Conservation (phyloP, 2,329 filamentous ascomycete genomes). For the Biscogniauxia sp. region DNA sequence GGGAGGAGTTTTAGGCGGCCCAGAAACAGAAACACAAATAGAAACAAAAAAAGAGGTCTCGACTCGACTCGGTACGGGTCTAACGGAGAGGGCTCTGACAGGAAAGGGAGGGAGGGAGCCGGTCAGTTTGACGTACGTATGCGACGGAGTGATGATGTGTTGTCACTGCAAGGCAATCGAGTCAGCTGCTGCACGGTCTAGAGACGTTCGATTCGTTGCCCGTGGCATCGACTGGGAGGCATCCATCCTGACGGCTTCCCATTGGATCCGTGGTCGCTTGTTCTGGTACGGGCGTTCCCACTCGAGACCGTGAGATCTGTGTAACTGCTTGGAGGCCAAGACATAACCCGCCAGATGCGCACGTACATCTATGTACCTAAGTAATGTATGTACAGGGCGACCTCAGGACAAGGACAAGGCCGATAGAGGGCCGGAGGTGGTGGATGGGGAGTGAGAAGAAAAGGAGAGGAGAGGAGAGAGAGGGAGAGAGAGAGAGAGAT, state of each 20-base stretch:
- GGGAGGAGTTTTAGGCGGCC: background rate
- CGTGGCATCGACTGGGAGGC: background rate
- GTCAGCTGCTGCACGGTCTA: conserved; percentile 19
- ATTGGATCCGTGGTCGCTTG: conserved; percentile 7
- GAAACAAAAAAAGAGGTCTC: background rate
- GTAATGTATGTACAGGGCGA: too few relatives aligned
- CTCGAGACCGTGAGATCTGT: background rate
- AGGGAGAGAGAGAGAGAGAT: too few relatives aligned
- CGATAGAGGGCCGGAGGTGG: too few relatives aligned
- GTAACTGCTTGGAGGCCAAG: conserved; percentile 3
- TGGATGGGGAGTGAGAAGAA: too few relatives aligned
- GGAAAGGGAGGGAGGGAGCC: too few relatives aligned
- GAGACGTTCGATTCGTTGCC: too few relatives aligned
- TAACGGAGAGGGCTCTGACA: too few relatives aligned
- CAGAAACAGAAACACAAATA: too few relatives aligned
- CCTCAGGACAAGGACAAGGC: too few relatives aligned
- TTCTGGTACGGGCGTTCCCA: background rate
- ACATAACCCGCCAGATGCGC: conserved; percentile 1
- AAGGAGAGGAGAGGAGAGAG: too few relatives aligned
- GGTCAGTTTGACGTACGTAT: background rate
- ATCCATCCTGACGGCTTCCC: background rate
- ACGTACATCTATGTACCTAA: conserved; percentile 3
- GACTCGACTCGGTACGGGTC: background rate
- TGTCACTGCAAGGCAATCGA: conserved; percentile 27
- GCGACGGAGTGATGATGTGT: conserved; percentile 21